Evolutionary conservation across 306 rosid species (phyloP), one percentile per base, ranked within the genome.

Genomic region (Ammopiptanthus mongolicus): DNA sequence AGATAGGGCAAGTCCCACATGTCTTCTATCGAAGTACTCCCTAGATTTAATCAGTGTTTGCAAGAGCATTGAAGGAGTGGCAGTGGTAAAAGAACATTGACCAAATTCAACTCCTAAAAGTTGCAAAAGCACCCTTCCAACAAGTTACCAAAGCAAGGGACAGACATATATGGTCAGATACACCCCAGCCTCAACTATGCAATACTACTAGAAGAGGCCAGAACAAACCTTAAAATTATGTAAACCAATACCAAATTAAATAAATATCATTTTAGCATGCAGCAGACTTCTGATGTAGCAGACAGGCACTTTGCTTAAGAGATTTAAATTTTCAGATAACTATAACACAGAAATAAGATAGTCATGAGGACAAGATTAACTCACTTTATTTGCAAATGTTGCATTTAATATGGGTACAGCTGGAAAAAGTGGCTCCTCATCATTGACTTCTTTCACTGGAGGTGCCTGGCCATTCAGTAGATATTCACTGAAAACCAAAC

Each of bases 401-500:
- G 78, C 70, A 75, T 83, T 90, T 52, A 91, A 86, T 63, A 84
- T 56, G 28, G 96, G 89, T 72, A 90, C 82, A 31, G 93, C 91
- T 0, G 97, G 98, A 76, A 94, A 91, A 59, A 94, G 86, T 4
- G 98, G 98, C 78, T 94, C 97, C 82, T 88, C 96, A 31, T 86
- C 89, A 68, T 94, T 94, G 82, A 94, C 98, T 56, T 87, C 95
- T 83, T 88, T 90, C 64, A 87, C 81, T 23, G 96, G 82, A 86
- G 98, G 96, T 17, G 90, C 95, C 78, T 90, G 93, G 67, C 98
- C 98, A 64, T 93, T 91, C 25, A 90, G 83, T 25, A 94, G 93
- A 86, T 90, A 94, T 75, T 94, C 98, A 34, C 98, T 90, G 78
- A 94, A 94, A 71, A 94, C 89, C 77, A 94, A 86, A 89, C 97